Conservation (phyloP, 257 asterid species). For the Nicotiana tabacum region DNA sequence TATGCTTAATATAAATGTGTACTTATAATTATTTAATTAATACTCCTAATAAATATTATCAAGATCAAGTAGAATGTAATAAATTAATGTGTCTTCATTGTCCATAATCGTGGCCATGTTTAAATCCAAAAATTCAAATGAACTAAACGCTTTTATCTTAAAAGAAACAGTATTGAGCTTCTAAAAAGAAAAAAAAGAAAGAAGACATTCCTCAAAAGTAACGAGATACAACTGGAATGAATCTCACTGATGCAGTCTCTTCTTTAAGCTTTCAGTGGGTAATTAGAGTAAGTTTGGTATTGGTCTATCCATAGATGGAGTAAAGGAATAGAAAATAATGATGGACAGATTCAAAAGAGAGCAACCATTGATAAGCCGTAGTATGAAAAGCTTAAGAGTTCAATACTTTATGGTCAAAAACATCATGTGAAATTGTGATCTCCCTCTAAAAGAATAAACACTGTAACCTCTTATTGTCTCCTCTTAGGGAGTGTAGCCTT, state of each 20-base stretch:
- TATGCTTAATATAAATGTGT: no score
- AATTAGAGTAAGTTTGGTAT: conserved; percentile 20
- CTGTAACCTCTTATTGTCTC: conserved; percentile 55
- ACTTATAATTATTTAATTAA: no score
- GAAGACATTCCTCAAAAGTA: conserved; percentile 41
- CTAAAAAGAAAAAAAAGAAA: not conserved
- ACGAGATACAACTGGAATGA: conserved; percentile 46
- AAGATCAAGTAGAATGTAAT: no score
- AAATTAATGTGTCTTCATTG: not conserved
- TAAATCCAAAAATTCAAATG: not conserved
- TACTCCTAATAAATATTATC: no score
- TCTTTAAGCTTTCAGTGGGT: conserved; percentile 12
- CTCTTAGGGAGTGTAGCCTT: conserved; percentile 47
- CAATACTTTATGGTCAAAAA: not conserved
- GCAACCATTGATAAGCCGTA: not conserved
- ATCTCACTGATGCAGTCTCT: conserved; percentile 22
- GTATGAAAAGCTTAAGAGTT: not conserved
- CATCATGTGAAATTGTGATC: not conserved
- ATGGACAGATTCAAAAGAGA: not conserved
- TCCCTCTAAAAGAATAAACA: conserved; percentile 20
- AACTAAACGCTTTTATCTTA: not conserved
- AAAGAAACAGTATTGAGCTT: not conserved
- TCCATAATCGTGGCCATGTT: not conserved
- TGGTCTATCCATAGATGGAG: conserved; percentile 34
- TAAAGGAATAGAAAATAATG: conserved; percentile 41